phyloP scores from a whole-genome alignment of 352 stramenopile genomes.

The Pythium aristosporum region DNA sequence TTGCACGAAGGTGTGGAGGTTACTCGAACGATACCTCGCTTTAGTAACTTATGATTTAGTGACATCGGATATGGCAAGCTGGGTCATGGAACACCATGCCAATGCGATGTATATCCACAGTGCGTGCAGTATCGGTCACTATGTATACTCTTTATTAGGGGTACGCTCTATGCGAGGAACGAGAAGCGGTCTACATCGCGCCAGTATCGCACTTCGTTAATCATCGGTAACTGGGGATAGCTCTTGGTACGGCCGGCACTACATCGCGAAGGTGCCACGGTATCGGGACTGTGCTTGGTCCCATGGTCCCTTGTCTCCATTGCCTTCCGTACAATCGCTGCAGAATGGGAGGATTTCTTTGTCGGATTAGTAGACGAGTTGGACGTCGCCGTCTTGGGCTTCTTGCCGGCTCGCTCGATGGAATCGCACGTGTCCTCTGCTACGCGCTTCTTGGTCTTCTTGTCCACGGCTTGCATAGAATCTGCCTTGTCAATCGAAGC shows the following conservation, averaged over 20 bases:
- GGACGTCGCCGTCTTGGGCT: constrained; percentile 3
- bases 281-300: not conserved
- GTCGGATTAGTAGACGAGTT: not conserved
- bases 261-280: not conserved
- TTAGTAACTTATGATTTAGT: constrained; percentile 17
- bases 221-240: constrained; percentile 1
- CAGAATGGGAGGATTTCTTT: not conserved
- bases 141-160: not conserved
- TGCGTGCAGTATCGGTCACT: too few relatives aligned
- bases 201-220: constrained; percentile 27
- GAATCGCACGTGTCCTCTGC: not conserved
- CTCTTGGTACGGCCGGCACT: not conserved
- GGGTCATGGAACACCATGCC: too few relatives aligned
- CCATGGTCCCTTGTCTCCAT: not conserved
- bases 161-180: constrained; percentile 10
- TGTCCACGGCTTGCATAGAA: not conserved
- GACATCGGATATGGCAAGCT: too few relatives aligned
- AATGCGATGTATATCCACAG: not conserved
- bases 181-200: constrained; percentile 30
- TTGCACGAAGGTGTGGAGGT: not conserved
- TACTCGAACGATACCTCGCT: not conserved
- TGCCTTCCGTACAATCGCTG: not conserved
- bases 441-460: constrained; percentile 4
- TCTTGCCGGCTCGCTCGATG: not conserved
- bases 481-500: not conserved